Evolutionary conservation across 1,139 yeast genomes (phyloP), one percentile per base, ranked within the genome.

Genomic region (Debaryomyces nepalensis): DNA sequence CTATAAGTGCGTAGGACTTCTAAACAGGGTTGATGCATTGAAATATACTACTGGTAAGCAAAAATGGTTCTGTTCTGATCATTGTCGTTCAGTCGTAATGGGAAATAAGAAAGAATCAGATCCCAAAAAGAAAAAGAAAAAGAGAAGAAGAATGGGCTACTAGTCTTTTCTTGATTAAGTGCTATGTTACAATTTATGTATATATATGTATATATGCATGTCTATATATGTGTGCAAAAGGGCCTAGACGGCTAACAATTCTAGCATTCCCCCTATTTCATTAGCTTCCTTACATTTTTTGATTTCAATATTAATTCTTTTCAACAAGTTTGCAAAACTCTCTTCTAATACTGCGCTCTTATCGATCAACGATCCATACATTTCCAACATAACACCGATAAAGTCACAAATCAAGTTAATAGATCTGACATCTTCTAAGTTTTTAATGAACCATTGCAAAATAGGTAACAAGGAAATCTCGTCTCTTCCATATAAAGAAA

Each of bases 241-340:
- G 37, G 42, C 16, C 48, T 61, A 73, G 34, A 73, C 76, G 41
- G 80, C 81, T 54, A 91, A 73, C 52, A 93, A 66, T 63, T 89
- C 95, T 55, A 93, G 73, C 98, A 93, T 93, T 46, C 99, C 99
- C 55, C 87, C 89, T 39, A 93, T 82, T 59, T 82, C 86, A 62
- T 84, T 86, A 6, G 98, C 96, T 60, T 91, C 96, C 58, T 82
- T 81, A 36, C 97, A 88, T 57, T 85, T 84, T 45, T 73, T 76
- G 31, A 90, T 81, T 65, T 91, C 97, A 26, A 68, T 61, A 45
- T 77, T 77, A 33, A 91, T 75, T 55, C 80, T 81, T 55, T 75
- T 77, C 55, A 76, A 73, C 50, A 93, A 68, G 44, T 77, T 77
- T 37, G 73, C 66, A 43, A 89, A 68, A 44, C 87, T 73, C 52